phyloP scores from a whole-genome alignment of 106 monocot species.

The Xerophyta viscosa region DNA sequence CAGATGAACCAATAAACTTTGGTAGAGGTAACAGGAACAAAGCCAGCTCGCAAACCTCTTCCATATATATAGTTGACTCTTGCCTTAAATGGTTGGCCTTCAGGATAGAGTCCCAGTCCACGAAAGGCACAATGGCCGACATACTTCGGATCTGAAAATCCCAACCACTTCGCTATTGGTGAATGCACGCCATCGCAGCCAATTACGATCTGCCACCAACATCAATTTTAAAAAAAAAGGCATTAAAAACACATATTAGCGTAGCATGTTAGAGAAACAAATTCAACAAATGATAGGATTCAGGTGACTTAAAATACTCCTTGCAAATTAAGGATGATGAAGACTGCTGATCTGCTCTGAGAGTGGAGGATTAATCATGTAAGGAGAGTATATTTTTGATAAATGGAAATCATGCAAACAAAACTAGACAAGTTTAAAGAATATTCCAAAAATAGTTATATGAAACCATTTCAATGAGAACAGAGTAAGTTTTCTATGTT shows the following conservation, averaged over 20 bases:
- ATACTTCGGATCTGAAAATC: slow-evolving; percentile 77
- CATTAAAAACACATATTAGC: not conserved
- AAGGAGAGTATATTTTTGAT: too few species aligned
- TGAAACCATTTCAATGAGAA: too few species aligned
- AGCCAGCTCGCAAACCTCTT: slow-evolving; percentile 71
- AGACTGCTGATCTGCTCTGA: too few species aligned
- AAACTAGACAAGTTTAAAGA: too few species aligned
- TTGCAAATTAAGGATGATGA: too few species aligned
- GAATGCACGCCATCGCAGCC: slow-evolving; percentile 89
- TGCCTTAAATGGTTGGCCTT: slow-evolving; percentile 60
- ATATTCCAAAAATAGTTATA: too few species aligned
- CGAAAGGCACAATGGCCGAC: slow-evolving; percentile 90
- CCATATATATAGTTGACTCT: slow-evolving; percentile 80
- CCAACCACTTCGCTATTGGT: slow-evolving; percentile 89
- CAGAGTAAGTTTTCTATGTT: too few species aligned
- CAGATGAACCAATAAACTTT: slow-evolving; percentile 97
- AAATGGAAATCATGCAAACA: too few species aligned
- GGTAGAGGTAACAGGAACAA: slow-evolving; percentile 72
- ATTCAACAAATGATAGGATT: not conserved
- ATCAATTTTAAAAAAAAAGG: not conserved
- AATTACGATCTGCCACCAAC: slow-evolving; percentile 57
- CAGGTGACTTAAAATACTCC: too few species aligned
- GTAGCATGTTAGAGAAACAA: not conserved
- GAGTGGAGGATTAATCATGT: too few species aligned
- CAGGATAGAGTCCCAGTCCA: slow-evolving; percentile 71